Evolutionary conservation across 768 basidiomycete genomes (phyloP), one percentile per base, ranked within the genome.

Genomic region (Rhizopogon salebrosus): DNA sequence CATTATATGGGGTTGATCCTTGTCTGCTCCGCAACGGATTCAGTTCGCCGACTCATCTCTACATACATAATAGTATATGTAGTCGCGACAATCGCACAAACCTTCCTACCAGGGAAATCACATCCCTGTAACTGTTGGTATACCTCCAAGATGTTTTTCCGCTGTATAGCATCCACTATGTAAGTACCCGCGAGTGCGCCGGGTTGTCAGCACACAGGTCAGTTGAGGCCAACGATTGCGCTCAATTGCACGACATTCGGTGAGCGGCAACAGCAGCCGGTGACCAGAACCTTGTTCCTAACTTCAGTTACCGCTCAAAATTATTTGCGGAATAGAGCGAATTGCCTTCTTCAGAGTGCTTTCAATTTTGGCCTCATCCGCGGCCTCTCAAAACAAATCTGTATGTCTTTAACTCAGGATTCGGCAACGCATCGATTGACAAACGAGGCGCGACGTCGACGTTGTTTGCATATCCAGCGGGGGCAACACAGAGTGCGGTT

Each of bases 1-100:
- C 22, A 41, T 41, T 24, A 64, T 54, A 60, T 64, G 60, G 55
- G 40, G 41, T 67, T 62, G 60, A 67, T 69, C 65, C 58, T 65
- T 56, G 53, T 57, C 51, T 16, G 66, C 60, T 67, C 64, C 64
- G 62, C 66, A 56, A 58, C 51, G 39, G 51, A 42, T 42, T 42
- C n/a, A 42, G 9, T 42, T 41, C 41, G 24, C 41, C 9, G 16
- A 41, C 24, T 37, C 8, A 14, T n/a, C 36, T 8, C 11, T 26
- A n/a, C 24, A 41, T 14, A n/a, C n/a, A n/a, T n/a, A n/a, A n/a
- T n/a, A n/a, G n/a, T n/a, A n/a, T n/a, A n/a, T n/a, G n/a, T n/a
- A n/a, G n/a, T 41, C 24, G 40, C 24, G 24, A 26, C 41, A 48
- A 42, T 60, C 52, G 39, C 54, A 56, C 31, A 53, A 54, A 49